Conservation (phyloP, 2,329 filamentous ascomycete genomes). For the Lecanicillium sp. region DNA sequence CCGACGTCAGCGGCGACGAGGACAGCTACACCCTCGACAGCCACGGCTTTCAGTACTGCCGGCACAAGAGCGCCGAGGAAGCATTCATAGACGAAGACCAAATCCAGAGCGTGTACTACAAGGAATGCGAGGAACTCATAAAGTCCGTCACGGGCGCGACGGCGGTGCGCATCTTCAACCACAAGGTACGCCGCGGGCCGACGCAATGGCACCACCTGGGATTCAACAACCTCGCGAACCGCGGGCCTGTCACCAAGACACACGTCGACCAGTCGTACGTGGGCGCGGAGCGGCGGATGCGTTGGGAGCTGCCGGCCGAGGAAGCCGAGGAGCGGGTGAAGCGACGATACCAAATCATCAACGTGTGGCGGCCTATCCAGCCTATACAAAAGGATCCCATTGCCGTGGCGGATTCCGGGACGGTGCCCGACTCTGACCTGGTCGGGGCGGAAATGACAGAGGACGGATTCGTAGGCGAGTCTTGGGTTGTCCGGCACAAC, state of each 20-base stretch:
- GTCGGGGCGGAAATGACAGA: slow-evolving; percentile 42
- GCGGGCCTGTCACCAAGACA: slow-evolving; percentile 26
- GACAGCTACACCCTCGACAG: slow-evolving; percentile 30
- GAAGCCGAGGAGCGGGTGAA: slow-evolving; percentile 29
- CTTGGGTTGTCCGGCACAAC: slow-evolving; percentile 34
- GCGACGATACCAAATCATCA: slow-evolving; percentile 45
- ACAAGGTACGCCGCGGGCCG: slow-evolving; percentile 54
- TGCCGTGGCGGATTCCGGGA: slow-evolving; percentile 41
- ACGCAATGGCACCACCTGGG: slow-evolving; percentile 59
- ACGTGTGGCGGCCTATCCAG: slow-evolving; percentile 31
- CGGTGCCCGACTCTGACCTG: slow-evolving; percentile 42
- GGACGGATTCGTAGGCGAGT: slow-evolving; percentile 40
- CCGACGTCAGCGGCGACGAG: slow-evolving; percentile 32
- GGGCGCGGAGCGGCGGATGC: slow-evolving; percentile 23
- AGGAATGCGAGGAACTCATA: slow-evolving; percentile 60
- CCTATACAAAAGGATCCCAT: slow-evolving; percentile 40
- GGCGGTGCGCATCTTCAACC: slow-evolving; percentile 62
- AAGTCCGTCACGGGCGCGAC: slow-evolving; percentile 51
- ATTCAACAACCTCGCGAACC: slow-evolving; percentile 51
- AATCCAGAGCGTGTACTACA: slow-evolving; percentile 61
- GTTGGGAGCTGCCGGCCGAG: slow-evolving; percentile 34
- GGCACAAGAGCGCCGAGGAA: slow-evolving; percentile 21
- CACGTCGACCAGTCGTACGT: slow-evolving; percentile 50
- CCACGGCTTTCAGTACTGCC: slow-evolving; percentile 32
- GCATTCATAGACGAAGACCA: slow-evolving; percentile 43